Base-by-base conservation (phyloP, 2,329 filamentous ascomycete species). In the Sporothrix humicola region DNA sequence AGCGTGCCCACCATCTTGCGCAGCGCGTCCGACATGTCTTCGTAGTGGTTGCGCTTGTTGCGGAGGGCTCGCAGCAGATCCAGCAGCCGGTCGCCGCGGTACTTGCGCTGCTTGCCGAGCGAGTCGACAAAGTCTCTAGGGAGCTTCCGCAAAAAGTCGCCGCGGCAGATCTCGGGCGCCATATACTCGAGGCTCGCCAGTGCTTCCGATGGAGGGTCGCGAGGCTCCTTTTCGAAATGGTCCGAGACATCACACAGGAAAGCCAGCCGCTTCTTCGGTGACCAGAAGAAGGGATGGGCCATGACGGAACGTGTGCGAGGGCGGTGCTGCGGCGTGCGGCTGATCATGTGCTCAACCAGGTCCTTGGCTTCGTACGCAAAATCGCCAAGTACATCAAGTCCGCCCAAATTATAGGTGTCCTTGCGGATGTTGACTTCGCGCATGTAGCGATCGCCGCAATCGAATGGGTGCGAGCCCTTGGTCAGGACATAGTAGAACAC, bases 401-500 rank as follows among this genome's bases (percentile, higher is more conserved):
- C 88, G 63, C 88, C 85, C 46, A 97, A 86, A 78, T 91, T 91
- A 80, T 91, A 92, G 73, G 92, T 91, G 76, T 93, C 93, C 81
- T 97, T 97, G 78, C 97, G 94, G 78, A 99, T 98, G 82, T 99
- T 98, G 78, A 97, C 93, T 82, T 99, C 96, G 71, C 96, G 90
- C 89, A 97, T 97, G 85, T 96, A 98, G 69, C 94, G 91, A 79
- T 96, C 94, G 73, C 96, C 95, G 76, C 94, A 95, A 80, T 98
- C 95, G 79, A 97, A 99, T 0, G 96, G 96, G 81, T 99, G 96
- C 1, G 88, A 89, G 17, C 96, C 96, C 75, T 94, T 93, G 1
- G 95, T 98, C 74, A 99, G 87, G n/a, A 98, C 95, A 81, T 98
- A 99, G 84, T 95, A 98, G 85, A 98, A 99, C n/a, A 99, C 94